Conservation (phyloP, 139 green algal genomes). For the Zygnema circumcarinatum region DNA sequence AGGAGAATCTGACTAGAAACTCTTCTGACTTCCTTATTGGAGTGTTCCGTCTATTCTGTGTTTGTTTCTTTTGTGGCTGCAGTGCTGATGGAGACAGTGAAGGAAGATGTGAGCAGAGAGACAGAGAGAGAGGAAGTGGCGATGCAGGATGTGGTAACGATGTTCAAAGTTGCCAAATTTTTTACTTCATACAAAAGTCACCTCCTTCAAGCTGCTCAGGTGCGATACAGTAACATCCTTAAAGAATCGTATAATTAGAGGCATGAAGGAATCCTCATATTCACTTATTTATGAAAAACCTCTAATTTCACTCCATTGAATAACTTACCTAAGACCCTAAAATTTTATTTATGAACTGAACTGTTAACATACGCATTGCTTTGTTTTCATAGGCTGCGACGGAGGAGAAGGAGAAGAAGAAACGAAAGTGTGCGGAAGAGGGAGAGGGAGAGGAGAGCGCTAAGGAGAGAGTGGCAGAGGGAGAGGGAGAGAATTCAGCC, state of each 20-base stretch:
- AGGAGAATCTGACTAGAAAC: not conserved
- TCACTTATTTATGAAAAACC: not conserved
- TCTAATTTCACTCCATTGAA: not conserved
- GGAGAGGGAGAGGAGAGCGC: not conserved
- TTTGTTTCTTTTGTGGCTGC: slow-evolving; percentile 8
- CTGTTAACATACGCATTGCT: not conserved
- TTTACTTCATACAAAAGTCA: slow-evolving; percentile 17
- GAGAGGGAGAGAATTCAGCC: not conserved
- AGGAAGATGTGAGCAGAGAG: slow-evolving; percentile 23
- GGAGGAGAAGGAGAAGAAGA: not conserved
- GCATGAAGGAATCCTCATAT: no score
- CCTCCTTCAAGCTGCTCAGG: slow-evolving; percentile 18
- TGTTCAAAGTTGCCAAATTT: slow-evolving; percentile 32
- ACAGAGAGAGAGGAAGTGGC: not conserved
- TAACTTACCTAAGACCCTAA: not conserved
- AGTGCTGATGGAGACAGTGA: slow-evolving; percentile 43
- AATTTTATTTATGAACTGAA: not conserved
- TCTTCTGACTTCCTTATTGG: not conserved
- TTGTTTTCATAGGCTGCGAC: not conserved
- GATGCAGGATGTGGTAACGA: not conserved
- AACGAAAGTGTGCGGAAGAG: not conserved
- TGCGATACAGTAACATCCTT: not conserved
- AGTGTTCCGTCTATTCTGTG: no score
- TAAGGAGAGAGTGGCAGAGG: not conserved
- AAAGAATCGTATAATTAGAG: not conserved